Evolutionary conservation across 345 rosid genomes (phyloP).

Genomic region (Noccaea caerulescens): DNA sequence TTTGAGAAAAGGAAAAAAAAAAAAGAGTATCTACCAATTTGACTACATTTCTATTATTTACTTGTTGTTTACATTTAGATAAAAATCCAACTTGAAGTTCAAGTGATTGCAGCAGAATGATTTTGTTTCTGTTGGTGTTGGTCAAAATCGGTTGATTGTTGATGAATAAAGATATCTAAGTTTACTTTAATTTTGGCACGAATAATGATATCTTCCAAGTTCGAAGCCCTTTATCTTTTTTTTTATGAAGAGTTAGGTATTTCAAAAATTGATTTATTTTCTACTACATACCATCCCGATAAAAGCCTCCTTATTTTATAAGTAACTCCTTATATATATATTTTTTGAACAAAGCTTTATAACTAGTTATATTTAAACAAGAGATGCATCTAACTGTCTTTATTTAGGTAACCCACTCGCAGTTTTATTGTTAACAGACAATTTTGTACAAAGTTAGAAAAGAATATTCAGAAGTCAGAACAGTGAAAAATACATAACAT

Average conservation of each 20-base stretch:
- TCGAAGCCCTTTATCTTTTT: neutral
- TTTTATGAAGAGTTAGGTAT: neutral
- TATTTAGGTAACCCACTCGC: neutral
- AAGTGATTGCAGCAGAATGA: constrained; percentile 12
- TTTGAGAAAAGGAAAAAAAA: too few species aligned
- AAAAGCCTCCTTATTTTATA: neutral
- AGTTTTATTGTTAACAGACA: neutral
- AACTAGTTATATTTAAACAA: too few species aligned
- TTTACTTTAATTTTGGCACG: neutral
- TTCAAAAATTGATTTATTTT: neutral
- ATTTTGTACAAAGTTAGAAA: too few species aligned
- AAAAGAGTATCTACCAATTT: too few species aligned
- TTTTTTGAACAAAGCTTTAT: too few species aligned
- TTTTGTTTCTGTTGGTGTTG: constrained; percentile 14
- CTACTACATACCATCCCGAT: neutral
- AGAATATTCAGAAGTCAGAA: too few species aligned
- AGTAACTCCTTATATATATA: too few species aligned
- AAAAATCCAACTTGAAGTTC: neutral
- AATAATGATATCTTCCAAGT: constrained; percentile 5
- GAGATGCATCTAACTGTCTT: neutral
- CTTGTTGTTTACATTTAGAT: neutral
- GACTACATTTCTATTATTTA: too few species aligned
- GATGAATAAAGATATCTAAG: neutral
- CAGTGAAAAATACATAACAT: too few species aligned
- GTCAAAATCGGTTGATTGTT: constrained; percentile 1